These are phyloP conservation scores for Tricholoma furcatifolium DNA, from an alignment of 768 basidiomycete genomes.

Conservation along the genomic window DNA sequence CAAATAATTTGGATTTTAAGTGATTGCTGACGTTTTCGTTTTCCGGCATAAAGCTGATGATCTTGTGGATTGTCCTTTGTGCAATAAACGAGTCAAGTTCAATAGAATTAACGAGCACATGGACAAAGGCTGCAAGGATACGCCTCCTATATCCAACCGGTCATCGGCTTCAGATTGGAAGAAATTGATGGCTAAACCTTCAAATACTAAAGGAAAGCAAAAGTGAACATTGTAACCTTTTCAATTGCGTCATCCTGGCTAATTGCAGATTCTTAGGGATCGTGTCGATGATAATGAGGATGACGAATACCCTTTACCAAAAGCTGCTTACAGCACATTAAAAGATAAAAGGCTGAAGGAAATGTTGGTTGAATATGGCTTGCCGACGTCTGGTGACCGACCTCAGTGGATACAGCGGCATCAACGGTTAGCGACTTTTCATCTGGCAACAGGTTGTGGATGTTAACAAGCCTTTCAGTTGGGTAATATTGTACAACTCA, in stretches of 20 bases:
- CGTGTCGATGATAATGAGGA: slow-evolving; percentile 26
- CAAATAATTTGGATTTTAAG: not conserved
- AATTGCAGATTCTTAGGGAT: slow-evolving; percentile 4
- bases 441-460: not conserved
- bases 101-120: slow-evolving; percentile 63
- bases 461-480: slow-evolving; percentile 36
- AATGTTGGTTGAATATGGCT: slow-evolving; percentile 47
- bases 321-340: slow-evolving; percentile 61
- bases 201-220: slow-evolving; percentile 40
- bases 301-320: slow-evolving; percentile 51
- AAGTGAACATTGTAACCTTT: slow-evolving; percentile 16
- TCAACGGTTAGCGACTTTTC: slow-evolving; percentile 42
- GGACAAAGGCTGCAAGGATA: slow-evolving; percentile 54
- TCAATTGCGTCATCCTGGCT: not conserved
- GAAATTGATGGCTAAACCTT: slow-evolving; percentile 37
- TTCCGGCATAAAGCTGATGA: slow-evolving; percentile 29
- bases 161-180: slow-evolving; percentile 41
- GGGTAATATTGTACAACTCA: slow-evolving; percentile 69
- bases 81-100: slow-evolving; percentile 43
- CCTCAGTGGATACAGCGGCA: slow-evolving; percentile 54
- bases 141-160: slow-evolving; percentile 23
- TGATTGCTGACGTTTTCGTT: not conserved
- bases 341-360: slow-evolving; percentile 62
- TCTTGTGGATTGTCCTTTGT: slow-evolving; percentile 63
- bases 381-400: slow-evolving; percentile 54